A percentile compares a stretch with the other conserved stretches of the same genome.
Conservation (phyloP, 495 filamentous ascomycete species). For the Neurospora discreta region DNA sequence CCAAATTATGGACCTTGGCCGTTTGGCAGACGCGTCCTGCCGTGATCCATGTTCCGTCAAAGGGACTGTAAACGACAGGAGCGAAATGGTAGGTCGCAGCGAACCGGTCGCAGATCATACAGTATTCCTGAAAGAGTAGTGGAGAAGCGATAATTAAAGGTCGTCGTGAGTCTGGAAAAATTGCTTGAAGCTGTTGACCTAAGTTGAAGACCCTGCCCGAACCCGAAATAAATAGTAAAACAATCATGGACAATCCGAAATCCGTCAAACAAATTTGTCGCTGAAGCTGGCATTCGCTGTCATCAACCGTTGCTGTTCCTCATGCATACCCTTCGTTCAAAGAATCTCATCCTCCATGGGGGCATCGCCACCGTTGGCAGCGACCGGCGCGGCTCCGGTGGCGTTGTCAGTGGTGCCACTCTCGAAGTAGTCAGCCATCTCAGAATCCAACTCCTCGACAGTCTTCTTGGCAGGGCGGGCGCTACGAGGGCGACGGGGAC, state of each 20-base stretch:
- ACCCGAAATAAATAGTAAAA: not conserved
- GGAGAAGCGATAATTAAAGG: not conserved
- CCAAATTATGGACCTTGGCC: not conserved
- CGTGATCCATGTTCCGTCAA: not conserved
- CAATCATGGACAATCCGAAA: not conserved
- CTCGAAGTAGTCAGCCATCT: slow-evolving; percentile 87
- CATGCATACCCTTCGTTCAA: slow-evolving; percentile 4
- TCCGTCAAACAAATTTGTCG: not conserved
- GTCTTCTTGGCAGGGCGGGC: slow-evolving; percentile 77
- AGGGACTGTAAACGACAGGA: not conserved
- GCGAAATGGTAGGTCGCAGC: not conserved
- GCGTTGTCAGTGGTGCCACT: slow-evolving; percentile 20
- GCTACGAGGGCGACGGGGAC: slow-evolving; percentile 33
- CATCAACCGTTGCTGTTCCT: not conserved
- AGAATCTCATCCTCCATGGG: slow-evolving; percentile 41
- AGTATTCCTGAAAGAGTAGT: not conserved
- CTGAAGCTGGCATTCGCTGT: not conserved
- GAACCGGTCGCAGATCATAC: not conserved
- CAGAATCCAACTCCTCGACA: slow-evolving; percentile 80
- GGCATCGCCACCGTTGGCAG: slow-evolving; percentile 29
- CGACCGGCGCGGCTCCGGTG: slow-evolving; percentile 31
- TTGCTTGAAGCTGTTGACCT: not conserved
- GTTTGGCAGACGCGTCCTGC: not conserved
- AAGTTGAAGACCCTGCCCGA: not conserved
- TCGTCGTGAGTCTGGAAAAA: not conserved